Evolutionary conservation across 192 early-diverging fungal genomes (phyloP).

Genomic region (Glomus cerebriforme): DNA sequence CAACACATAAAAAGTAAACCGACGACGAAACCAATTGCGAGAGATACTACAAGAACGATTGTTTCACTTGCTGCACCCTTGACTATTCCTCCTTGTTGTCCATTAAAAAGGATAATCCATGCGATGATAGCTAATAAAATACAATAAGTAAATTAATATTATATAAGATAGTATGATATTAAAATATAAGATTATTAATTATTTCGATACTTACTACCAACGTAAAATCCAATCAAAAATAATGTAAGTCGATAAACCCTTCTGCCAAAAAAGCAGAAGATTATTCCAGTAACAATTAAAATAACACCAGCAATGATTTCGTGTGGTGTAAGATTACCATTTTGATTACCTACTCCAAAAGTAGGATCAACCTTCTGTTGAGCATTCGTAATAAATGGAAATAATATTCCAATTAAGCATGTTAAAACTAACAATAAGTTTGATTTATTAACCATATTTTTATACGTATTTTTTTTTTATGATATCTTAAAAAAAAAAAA

Average conservation of each 20-base stretch:
- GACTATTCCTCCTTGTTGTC: conserved; percentile 45
- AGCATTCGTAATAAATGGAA: neutral
- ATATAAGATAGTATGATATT: neutral
- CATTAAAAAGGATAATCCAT: conserved; percentile 53
- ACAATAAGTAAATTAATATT: neutral
- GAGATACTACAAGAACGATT: conserved; percentile 59
- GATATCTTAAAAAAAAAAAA: conserved; percentile 27
- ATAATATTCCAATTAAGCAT: neutral
- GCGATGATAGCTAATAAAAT: conserved; percentile 37
- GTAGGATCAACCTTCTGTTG: neutral
- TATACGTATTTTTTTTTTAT: neutral
- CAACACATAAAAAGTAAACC: conserved; percentile 69
- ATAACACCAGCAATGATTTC: conserved; percentile 56
- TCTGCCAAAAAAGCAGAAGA: conserved; percentile 72
- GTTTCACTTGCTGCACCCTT: conserved; percentile 43
- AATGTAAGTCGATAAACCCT: conserved; percentile 67
- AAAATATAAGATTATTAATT: neutral
- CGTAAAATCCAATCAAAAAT: conserved; percentile 78
- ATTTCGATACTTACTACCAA: conserved; percentile 51
- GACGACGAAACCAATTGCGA: conserved; percentile 64
- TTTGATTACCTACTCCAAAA: neutral
- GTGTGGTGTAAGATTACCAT: conserved; percentile 25
- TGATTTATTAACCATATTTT: neutral
- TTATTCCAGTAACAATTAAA: conserved; percentile 63
- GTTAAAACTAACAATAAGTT: neutral